Conservation (phyloP, 2,329 filamentous ascomycete genomes). For the Pyricularia sp. region DNA sequence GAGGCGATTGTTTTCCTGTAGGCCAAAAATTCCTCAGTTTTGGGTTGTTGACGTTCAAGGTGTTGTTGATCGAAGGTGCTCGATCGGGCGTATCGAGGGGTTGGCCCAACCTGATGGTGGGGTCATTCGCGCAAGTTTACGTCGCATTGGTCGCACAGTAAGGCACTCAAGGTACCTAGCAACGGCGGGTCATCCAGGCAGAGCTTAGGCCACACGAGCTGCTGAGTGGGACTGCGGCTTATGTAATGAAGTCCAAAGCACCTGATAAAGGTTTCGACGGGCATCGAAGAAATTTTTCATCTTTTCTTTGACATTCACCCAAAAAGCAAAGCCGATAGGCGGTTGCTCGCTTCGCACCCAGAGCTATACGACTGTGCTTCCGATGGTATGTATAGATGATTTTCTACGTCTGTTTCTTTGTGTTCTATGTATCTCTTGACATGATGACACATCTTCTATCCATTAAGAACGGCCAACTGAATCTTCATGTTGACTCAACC, state of each 20-base stretch:
- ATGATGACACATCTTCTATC: slow-evolving; percentile 12
- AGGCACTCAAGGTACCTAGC: neutral
- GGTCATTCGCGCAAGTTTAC: neutral
- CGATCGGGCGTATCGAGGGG: neutral
- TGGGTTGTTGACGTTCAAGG: neutral
- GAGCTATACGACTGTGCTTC: neutral
- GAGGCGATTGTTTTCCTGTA: neutral
- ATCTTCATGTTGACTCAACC: slow-evolving; percentile 19
- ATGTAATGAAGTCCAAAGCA: neutral
- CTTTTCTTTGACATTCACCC: neutral
- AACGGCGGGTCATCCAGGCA: neutral
- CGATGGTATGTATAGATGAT: neutral
- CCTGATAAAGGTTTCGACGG: neutral
- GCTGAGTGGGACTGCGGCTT: neutral
- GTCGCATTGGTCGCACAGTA: neutral
- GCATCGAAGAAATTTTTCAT: neutral
- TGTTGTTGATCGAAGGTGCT: neutral
- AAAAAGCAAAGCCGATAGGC: neutral
- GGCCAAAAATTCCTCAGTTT: neutral
- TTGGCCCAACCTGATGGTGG: slow-evolving; percentile 1
- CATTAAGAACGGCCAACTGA: slow-evolving; percentile 16
- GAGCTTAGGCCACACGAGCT: neutral
- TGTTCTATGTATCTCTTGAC: neutral
- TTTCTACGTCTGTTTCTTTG: neutral
- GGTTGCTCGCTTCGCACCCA: neutral